Base-by-base conservation (phyloP, 2,329 filamentous ascomycete species). In the Chrysosporium keratinophilum region DNA sequence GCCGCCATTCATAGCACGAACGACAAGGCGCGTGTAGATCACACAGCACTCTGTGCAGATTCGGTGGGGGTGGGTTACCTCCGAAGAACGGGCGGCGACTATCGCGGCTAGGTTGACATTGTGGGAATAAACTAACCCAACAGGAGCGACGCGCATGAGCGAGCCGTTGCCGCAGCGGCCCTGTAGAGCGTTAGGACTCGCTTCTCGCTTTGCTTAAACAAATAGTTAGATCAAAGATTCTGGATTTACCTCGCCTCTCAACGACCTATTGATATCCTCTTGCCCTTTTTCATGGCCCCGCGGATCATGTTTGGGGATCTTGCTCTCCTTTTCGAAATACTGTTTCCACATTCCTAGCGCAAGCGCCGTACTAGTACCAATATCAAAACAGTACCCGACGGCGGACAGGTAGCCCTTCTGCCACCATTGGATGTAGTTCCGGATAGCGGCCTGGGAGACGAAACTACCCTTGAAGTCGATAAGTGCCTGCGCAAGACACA, bases 71-170 rank as follows among this genome's bases (percentile, higher is more conserved):
- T 74, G 71, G 6, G 71, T 74, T 9, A 67, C 57, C 6, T 57
- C 39, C 23, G 66, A 67, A 40, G 66, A 65, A 15, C 46, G 46
- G 11, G 62, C 56, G 6, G 65, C 65, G 2, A 62, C 57, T 14
- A 61, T 50, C 5, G 54, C 55, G 6, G 67, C 68, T 14, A 59
- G 45, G 3, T 51, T 19, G 11, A 59, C 39, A 48, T 65, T 58
- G 5, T 56, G 55, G 49, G 60, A 64, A 20, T 64, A 62, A 4
- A 64, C 62, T 2, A 74, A 59, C 1, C 65, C 66, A 9, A 73
- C 60, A 0, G 71, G 70, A 0, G 68, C 60, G 28, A 71, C 67
- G 5, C 72, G 63, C 71, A 74, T 74, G 43, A 74, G 60, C 48
- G 67, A 69, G 11, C 72, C 72, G 51, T 74, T 74, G 0, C 72